Conservation (phyloP, 169 alveolate genomes). For the Besnoitia besnoiti region DNA sequence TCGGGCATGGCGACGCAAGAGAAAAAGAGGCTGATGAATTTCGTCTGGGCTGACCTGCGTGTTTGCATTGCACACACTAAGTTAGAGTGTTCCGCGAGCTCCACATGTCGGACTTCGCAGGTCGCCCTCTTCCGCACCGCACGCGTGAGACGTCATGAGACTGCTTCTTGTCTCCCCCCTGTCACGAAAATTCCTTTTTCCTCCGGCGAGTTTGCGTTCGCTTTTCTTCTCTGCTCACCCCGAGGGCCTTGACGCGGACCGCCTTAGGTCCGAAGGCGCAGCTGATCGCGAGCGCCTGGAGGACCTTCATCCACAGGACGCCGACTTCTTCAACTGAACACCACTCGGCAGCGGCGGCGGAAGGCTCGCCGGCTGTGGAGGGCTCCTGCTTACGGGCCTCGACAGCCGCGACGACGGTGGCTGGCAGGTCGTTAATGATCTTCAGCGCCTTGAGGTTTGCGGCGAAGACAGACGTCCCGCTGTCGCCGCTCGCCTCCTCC, state of each 20-base stretch:
- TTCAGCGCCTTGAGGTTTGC: constrained; percentile 15
- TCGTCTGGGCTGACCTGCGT: too few species aligned
- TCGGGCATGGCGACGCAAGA: too few species aligned
- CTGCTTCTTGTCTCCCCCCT: too few species aligned
- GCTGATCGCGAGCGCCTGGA: constrained; percentile 62
- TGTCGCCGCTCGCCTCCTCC: background rate
- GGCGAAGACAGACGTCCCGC: background rate
- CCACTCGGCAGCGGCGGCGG: background rate
- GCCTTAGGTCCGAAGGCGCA: constrained; percentile 64
- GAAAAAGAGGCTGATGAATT: too few species aligned
- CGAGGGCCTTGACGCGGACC: constrained; percentile 64
- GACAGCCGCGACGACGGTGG: background rate
- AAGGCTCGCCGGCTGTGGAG: background rate
- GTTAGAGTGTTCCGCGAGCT: too few species aligned
- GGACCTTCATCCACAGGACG: constrained; percentile 59
- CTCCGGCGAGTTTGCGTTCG: too few species aligned
- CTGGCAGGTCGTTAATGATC: background rate
- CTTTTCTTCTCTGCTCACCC: background rate
- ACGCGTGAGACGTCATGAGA: too few species aligned
- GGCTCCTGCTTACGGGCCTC: background rate
- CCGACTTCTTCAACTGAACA: background rate
- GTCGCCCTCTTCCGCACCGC: too few species aligned
- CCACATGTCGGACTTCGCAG: too few species aligned
- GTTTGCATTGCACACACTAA: too few species aligned
- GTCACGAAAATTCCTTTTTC: too few species aligned